These are phyloP conservation scores for Hydrangea macrophylla DNA, from an alignment of 148 eudicot species.

Conservation along the genomic window DNA sequence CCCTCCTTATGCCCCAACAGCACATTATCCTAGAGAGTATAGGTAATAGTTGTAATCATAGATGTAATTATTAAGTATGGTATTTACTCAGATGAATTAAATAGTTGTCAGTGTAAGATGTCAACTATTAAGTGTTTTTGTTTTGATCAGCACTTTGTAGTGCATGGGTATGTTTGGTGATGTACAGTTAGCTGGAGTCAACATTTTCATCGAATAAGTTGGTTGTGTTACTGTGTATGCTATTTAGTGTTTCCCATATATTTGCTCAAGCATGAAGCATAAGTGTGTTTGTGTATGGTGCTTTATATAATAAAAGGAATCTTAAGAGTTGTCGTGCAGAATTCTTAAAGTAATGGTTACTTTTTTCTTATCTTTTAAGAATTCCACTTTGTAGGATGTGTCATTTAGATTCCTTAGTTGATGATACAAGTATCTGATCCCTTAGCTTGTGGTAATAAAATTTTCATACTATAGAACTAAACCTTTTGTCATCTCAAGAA, in stretches of 20 bases:
- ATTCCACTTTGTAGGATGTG: not conserved
- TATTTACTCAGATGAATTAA: not conserved
- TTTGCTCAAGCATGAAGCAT: not conserved
- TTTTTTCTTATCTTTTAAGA: not conserved
- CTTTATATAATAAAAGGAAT: no score
- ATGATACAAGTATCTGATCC: conserved; percentile 3
- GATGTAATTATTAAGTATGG: not conserved
- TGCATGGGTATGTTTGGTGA: no score
- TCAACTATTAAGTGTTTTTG: not conserved
- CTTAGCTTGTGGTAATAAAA: not conserved
- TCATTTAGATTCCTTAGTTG: not conserved
- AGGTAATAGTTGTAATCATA: conserved; percentile 38
- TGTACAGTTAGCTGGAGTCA: no score
- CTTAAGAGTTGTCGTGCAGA: not conserved
- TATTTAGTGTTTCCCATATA: not conserved
- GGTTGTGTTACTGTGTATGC: no score
- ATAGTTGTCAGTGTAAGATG: not conserved
- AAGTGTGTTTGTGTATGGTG: not conserved
- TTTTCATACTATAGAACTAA: not conserved
- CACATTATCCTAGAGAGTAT: conserved; percentile 47
- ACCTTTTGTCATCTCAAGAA: not conserved
- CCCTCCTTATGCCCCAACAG: conserved; percentile 59
- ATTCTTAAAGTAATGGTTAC: not conserved
- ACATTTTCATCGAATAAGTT: no score
- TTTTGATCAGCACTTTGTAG: no score